Conservation (phyloP, 805 yeast genomes). For the Candida pseudoglaebosa region DNA sequence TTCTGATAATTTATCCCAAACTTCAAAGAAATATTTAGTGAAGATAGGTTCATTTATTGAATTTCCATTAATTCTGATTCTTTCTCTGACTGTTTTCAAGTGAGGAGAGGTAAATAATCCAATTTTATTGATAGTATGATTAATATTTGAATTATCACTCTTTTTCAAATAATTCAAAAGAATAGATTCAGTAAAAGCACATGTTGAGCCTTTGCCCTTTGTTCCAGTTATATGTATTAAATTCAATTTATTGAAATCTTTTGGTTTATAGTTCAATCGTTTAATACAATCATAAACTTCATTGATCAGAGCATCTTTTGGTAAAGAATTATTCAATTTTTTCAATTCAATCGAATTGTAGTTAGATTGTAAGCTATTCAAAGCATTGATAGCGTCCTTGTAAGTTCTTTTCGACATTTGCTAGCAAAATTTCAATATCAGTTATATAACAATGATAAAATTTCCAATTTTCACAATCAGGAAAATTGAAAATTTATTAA, state of each 20-base stretch:
- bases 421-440: background rate
- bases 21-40: slow-evolving; percentile 87
- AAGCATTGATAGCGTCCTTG: slow-evolving; percentile 76
- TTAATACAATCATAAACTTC: slow-evolving; percentile 61
- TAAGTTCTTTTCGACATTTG: slow-evolving; percentile 18
- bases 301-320: slow-evolving; percentile 56
- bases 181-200: slow-evolving; percentile 88
- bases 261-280: slow-evolving; percentile 42
- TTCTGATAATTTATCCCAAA: slow-evolving; percentile 75
- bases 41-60: slow-evolving; percentile 81
- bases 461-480: no score
- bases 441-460: no score
- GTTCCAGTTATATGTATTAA: slow-evolving; percentile 95
- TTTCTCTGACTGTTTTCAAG: slow-evolving; percentile 84
- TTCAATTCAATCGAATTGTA: slow-evolving; percentile 86
- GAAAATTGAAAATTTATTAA: no score
- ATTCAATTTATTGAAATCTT: slow-evolving; percentile 70
- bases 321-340: slow-evolving; percentile 53
- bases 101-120: slow-evolving; percentile 98
- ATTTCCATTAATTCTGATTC: slow-evolving; percentile 81
- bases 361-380: slow-evolving; percentile 87
- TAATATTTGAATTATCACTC: slow-evolving; percentile 5
- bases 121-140: slow-evolving; percentile 48
- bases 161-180: slow-evolving; percentile 53
- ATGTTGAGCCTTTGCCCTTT: slow-evolving; percentile 97